A percentile compares a stretch with the other conserved stretches of the same genome.
phyloP scores from a whole-genome alignment of 2,329 filamentous ascomycete genomes.

The Westerdykella ornata region DNA sequence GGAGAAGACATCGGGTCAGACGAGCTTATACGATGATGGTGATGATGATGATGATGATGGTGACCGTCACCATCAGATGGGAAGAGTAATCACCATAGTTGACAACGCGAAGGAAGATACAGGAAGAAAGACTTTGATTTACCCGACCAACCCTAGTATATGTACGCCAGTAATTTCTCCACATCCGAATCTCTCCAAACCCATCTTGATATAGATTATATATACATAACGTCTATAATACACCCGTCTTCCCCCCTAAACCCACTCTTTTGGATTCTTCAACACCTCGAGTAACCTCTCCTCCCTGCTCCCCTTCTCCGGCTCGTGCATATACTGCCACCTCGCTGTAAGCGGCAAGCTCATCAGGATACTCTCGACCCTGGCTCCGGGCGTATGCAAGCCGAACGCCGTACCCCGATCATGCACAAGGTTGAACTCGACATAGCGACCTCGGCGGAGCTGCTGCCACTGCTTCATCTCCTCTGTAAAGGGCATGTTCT shows the following conservation, averaged over 20 bases:
- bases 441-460: constrained; percentile 85
- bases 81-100: too few species aligned
- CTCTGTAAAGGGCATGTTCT: constrained; percentile 83
- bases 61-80: too few species aligned
- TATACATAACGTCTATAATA: too few species aligned
- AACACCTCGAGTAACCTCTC: constrained; percentile 70
- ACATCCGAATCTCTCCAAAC: too few species aligned
- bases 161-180: too few species aligned
- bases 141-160: too few species aligned
- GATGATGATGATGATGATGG: too few species aligned
- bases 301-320: constrained; percentile 68
- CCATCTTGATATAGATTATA: too few species aligned
- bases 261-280: constrained; percentile 57
- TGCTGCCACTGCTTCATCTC: constrained; percentile 96
- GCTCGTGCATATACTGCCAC: constrained; percentile 94
- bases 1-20: too few species aligned
- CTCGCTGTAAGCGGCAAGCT: constrained; percentile 85
- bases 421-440: constrained; percentile 97
- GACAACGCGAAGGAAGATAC: too few species aligned
- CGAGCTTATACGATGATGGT: too few species aligned
- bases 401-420: constrained; percentile 94
- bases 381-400: constrained; percentile 80
- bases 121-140: too few species aligned
- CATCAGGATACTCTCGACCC: constrained; percentile 97
- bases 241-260: constrained; percentile 9